A percentile compares a stretch with the other conserved stretches of the same genome.
Evolutionary conservation across 257 asterid species (phyloP).

Genomic region (Solanum appendiculatum): DNA sequence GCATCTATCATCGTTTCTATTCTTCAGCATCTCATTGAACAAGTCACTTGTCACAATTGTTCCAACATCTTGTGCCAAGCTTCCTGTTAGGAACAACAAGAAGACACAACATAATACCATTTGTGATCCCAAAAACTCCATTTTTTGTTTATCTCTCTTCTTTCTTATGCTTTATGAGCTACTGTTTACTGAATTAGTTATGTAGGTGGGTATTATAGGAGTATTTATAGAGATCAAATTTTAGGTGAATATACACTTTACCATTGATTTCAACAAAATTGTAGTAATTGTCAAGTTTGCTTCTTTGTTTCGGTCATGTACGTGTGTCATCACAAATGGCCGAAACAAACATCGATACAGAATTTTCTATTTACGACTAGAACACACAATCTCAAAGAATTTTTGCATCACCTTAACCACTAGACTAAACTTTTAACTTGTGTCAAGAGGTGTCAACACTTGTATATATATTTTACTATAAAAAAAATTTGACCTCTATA

Average conservation of each 20-base stretch:
- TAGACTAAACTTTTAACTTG: no score
- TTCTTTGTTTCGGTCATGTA: not conserved
- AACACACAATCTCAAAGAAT: no score
- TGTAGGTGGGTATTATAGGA: not conserved
- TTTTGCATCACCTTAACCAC: no score
- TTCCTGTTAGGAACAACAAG: not conserved
- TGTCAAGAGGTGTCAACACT: no score
- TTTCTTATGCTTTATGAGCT: not conserved
- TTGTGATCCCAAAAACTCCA: not conserved
- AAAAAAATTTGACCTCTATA: no score
- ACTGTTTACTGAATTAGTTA: not conserved
- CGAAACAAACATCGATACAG: not conserved
- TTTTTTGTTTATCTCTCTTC: not conserved
- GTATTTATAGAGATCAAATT: not conserved
- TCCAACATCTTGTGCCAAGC: not conserved
- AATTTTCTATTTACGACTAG: not conserved
- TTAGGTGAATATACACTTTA: not conserved
- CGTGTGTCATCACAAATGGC: not conserved
- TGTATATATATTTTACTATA: no score
- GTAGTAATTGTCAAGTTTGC: not conserved
- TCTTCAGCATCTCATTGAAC: constrained; percentile 12
- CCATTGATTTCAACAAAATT: not conserved
- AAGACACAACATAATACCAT: not conserved
- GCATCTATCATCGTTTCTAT: constrained; percentile 9
- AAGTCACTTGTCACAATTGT: not conserved